Evolutionary conservation across 2,329 filamentous ascomycete species (phyloP).

Genomic region (Elsinoe fawcettii): DNA sequence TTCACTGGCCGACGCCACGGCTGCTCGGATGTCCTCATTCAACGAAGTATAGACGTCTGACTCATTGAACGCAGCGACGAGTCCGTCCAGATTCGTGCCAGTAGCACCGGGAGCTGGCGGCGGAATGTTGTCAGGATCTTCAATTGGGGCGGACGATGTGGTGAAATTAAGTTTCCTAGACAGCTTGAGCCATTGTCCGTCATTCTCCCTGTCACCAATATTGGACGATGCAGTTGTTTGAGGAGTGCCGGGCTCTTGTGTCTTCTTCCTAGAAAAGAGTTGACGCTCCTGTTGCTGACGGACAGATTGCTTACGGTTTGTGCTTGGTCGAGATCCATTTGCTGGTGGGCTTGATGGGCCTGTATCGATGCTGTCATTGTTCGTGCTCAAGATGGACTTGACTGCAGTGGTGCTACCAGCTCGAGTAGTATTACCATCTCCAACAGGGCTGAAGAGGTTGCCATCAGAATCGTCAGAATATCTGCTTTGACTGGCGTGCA

Average conservation of each 20-base stretch:
- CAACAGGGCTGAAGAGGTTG: constrained; percentile 40
- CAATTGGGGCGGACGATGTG: constrained; percentile 35
- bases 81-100: constrained; percentile 70
- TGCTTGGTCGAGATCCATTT: constrained; percentile 57
- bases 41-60: constrained; percentile 71
- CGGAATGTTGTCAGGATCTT: constrained; percentile 59
- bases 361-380: constrained; percentile 63
- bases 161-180: constrained; percentile 44
- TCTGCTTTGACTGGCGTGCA: constrained; percentile 63
- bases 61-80: constrained; percentile 66
- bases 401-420: constrained; percentile 82
- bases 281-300: constrained; percentile 81
- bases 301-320: constrained; percentile 70
- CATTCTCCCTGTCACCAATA: constrained; percentile 44
- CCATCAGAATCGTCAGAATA: constrained; percentile 37
- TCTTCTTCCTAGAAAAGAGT: constrained; percentile 76
- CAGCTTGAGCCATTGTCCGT: constrained; percentile 53
- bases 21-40: constrained; percentile 68
- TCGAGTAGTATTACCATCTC: constrained; percentile 59
- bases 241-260: constrained; percentile 39
- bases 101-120: constrained; percentile 49
- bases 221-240: constrained; percentile 45
- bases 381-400: constrained; percentile 82
- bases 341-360: constrained; percentile 34
- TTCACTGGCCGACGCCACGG: constrained; percentile 53